Percentiles rank a stretch among this genome's conserved stretches.
Conservation (phyloP, 148 eudicot genomes). For the Rhododendron kiyosumense region DNA sequence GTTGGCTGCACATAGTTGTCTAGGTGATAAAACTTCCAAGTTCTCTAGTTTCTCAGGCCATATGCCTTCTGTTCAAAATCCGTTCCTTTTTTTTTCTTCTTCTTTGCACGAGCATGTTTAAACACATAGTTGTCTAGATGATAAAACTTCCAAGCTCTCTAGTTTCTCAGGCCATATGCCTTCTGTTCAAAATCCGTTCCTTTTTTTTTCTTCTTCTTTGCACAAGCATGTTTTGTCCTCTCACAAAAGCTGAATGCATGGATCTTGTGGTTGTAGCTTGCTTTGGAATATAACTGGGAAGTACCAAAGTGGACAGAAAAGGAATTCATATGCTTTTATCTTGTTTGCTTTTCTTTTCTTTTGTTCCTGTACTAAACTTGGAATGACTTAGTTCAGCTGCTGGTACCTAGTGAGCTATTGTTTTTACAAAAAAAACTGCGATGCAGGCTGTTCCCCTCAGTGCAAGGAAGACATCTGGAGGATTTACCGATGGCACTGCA, state of each 20-base stretch:
- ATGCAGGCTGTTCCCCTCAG: constrained; percentile 94
- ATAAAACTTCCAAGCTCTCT: too few relatives aligned
- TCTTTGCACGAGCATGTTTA: not conserved
- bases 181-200: too few relatives aligned
- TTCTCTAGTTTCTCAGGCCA: not conserved
- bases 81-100: too few relatives aligned
- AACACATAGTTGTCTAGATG: too few relatives aligned
- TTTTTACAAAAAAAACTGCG: not conserved
- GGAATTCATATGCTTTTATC: not conserved
- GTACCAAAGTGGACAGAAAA: not conserved
- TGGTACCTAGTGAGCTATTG: not conserved
- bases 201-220: not conserved
- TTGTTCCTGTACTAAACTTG: not conserved
- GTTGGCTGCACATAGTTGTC: not conserved
- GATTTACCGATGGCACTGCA: constrained; percentile 76
- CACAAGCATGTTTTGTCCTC: not conserved
- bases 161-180: too few relatives aligned
- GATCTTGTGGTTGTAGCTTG: not conserved
- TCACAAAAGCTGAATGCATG: constrained; percentile 1
- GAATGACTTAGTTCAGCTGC: not conserved
- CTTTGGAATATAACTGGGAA: not conserved
- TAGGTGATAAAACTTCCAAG: not conserved
- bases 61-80: not conserved
- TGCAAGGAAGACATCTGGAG: constrained; percentile 77
- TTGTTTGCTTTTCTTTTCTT: not conserved